phyloP scores from a whole-genome alignment of 2,329 filamentous ascomycete genomes.

The Phialophora tarda region DNA sequence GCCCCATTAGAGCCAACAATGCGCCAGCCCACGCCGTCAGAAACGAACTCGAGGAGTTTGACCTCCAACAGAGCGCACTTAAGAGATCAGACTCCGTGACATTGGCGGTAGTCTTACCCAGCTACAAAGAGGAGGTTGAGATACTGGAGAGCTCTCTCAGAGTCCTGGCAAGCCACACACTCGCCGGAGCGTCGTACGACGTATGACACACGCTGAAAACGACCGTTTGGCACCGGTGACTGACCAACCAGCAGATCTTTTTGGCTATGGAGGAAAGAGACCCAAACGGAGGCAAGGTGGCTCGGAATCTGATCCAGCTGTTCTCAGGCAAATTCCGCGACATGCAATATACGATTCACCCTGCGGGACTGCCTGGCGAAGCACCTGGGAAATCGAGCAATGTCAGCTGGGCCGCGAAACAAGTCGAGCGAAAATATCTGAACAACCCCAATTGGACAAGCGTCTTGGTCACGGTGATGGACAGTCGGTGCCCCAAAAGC shows the following conservation, averaged over 20 bases:
- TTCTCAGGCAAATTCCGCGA: slow-evolving; percentile 69
- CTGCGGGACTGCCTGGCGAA: slow-evolving; percentile 68
- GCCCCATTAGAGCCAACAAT: slow-evolving; percentile 19
- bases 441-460: slow-evolving; percentile 59
- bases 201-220: slow-evolving; percentile 48
- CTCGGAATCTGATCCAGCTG: slow-evolving; percentile 64
- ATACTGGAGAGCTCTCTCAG: slow-evolving; percentile 71
- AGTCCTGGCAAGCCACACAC: slow-evolving; percentile 70
- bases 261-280: slow-evolving; percentile 76
- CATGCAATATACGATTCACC: slow-evolving; percentile 72
- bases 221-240: background rate
- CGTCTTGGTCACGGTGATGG: slow-evolving; percentile 73
- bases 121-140: slow-evolving; percentile 75
- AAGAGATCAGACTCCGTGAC: slow-evolving; percentile 49
- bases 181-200: slow-evolving; percentile 69
- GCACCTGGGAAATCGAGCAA: slow-evolving; percentile 78
- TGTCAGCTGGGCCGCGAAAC: slow-evolving; percentile 71
- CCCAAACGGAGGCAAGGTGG: slow-evolving; percentile 65
- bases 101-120: slow-evolving; percentile 72
- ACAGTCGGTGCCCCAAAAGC: slow-evolving; percentile 60
- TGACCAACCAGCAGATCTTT: slow-evolving; percentile 61
- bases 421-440: slow-evolving; percentile 67
- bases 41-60: slow-evolving; percentile 55
- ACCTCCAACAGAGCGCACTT: slow-evolving; percentile 23
- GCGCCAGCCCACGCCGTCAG: slow-evolving; percentile 58